Conservation (phyloP, 1,284 basidiomycete species). For the Ceratobasidium sp. region DNA sequence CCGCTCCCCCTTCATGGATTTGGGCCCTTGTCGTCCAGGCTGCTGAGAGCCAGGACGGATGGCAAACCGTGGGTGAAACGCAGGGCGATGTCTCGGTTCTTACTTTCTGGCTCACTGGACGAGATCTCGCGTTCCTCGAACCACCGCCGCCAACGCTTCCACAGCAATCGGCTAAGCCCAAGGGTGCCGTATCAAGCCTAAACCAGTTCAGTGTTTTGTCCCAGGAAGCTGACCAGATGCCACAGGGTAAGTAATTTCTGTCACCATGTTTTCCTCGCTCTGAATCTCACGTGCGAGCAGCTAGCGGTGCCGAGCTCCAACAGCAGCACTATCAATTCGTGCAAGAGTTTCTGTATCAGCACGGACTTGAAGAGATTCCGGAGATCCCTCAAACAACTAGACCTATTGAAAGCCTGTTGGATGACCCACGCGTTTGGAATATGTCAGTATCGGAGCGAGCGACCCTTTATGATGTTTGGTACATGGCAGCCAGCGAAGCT, state of each 20-base stretch:
- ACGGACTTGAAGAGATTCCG: background rate
- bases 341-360: background rate
- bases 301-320: background rate
- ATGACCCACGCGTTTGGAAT: constrained; percentile 42
- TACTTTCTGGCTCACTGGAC: constrained; percentile 28
- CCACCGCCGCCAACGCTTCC: background rate
- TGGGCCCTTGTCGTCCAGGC: constrained; percentile 34
- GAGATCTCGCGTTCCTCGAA: constrained; percentile 38
- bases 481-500: constrained; percentile 22
- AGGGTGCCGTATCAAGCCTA: background rate
- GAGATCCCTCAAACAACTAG: constrained; percentile 27
- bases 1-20: constrained; percentile 64
- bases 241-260: background rate
- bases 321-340: constrained; percentile 9
- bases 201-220: background rate
- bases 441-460: constrained; percentile 44
- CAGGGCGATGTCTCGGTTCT: constrained; percentile 1
- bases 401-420: constrained; percentile 22
- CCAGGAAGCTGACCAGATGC: background rate
- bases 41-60: constrained; percentile 32
- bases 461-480: constrained; percentile 42
- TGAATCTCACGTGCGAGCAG: background rate
- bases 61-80: constrained; percentile 32
- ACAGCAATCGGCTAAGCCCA: background rate
- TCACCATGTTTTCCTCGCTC: background rate